Evolutionary conservation across 768 basidiomycete genomes (phyloP).

Genomic region (Pleurotus tuoliensis): DNA sequence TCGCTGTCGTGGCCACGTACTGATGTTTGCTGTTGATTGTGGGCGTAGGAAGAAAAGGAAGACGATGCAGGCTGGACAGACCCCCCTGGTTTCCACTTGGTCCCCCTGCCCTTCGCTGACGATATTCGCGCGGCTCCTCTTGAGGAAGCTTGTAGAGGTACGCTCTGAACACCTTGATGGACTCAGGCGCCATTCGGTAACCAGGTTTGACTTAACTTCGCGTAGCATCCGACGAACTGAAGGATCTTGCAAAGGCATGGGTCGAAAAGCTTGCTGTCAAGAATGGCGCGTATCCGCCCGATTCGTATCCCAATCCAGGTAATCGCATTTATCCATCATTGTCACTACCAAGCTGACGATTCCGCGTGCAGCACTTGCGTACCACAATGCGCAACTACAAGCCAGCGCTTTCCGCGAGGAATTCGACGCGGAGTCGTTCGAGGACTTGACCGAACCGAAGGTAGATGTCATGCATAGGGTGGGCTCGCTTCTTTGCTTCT

Average conservation of each 20-base stretch:
- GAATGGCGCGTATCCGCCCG: constrained; percentile 80
- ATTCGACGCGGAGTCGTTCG: constrained; percentile 71
- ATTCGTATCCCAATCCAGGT: constrained; percentile 92
- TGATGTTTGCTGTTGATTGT: not conserved
- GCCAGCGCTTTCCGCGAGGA: constrained; percentile 91
- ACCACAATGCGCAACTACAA: constrained; percentile 86
- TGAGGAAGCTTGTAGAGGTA: constrained; percentile 62
- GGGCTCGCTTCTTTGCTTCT: not conserved
- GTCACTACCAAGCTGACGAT: constrained; percentile 6
- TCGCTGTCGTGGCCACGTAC: not conserved
- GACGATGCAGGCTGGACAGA: constrained; percentile 74
- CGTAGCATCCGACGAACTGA: constrained; percentile 65
- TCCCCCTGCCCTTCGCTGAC: constrained; percentile 92
- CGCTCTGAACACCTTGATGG: not conserved
- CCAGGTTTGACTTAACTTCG: too few relatives aligned
- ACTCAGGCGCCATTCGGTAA: too few relatives aligned
- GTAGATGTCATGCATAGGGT: constrained; percentile 79
- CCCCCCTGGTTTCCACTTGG: constrained; percentile 89
- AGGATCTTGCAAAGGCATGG: constrained; percentile 64
- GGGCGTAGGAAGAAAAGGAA: constrained; percentile 57
- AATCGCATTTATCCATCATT: constrained; percentile 19
- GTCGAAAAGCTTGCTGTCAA: constrained; percentile 78
- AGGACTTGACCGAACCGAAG: constrained; percentile 81
- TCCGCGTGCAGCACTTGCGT: constrained; percentile 61
- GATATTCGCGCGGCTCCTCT: constrained; percentile 83